phyloP scores from a whole-genome alignment of 192 early-diverging fungal genomes.

The Jimgerdemannia flammicorona region DNA sequence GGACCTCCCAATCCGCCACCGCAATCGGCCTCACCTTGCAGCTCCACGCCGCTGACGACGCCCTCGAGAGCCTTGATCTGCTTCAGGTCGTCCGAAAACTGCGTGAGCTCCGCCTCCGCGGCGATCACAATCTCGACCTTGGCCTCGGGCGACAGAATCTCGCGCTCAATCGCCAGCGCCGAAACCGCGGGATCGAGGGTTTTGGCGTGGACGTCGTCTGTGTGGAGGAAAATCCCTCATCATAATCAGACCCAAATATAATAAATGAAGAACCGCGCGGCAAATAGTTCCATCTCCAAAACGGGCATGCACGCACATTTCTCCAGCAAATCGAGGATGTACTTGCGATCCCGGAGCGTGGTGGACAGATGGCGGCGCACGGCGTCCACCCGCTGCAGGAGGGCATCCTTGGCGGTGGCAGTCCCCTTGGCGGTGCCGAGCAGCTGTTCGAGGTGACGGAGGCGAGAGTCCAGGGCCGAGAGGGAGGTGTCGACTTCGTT shows the following conservation, averaged over 20 bases:
- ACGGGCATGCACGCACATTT: background rate
- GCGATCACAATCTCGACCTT: conserved; percentile 37
- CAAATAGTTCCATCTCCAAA: background rate
- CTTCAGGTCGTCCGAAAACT: conserved; percentile 29
- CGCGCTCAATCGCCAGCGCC: conserved; percentile 30
- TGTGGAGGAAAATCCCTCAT: too few relatives aligned
- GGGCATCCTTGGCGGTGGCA: background rate
- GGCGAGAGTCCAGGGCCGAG: background rate
- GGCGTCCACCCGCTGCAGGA: background rate
- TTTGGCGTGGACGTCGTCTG: conserved; percentile 28
- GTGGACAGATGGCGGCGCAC: background rate
- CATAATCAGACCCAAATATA: too few relatives aligned
- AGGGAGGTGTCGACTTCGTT: background rate
- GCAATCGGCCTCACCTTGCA: background rate
- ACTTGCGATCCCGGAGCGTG: background rate
- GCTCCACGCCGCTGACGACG: conserved; percentile 30
- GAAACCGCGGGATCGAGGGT: conserved; percentile 24
- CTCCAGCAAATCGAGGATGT: background rate
- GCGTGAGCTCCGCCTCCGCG: conserved; percentile 27
- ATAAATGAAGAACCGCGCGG: too few relatives aligned
- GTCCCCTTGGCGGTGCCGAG: background rate
- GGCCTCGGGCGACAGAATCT: conserved; percentile 27
- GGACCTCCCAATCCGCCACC: background rate
- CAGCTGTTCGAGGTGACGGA: background rate
- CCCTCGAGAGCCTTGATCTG: conserved; percentile 35